Evolutionary conservation across 768 basidiomycete genomes (phyloP), one percentile per base, ranked within the genome.

Genomic region (Ramaria sp.): DNA sequence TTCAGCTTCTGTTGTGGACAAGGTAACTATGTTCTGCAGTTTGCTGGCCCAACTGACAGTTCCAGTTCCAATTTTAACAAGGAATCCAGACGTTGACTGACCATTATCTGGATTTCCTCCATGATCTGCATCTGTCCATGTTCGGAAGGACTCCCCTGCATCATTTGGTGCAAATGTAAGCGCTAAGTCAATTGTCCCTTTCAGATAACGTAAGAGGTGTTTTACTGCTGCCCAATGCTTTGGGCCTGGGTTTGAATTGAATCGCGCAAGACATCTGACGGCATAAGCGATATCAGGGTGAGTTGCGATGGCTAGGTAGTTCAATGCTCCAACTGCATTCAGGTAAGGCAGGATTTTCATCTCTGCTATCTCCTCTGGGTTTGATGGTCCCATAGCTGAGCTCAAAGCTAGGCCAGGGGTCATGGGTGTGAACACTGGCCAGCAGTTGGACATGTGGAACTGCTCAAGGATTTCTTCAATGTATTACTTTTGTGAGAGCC

Each of bases 211-310:
- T 20, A 72, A 62, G 48, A 75, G 46, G 48, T 68, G 68, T 50
- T 72, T 70, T 24, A 70, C 67, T 5, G 70, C 70, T 22, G 66
- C 62, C 73, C 71, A 73, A 60, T 76, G 75, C 0, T 19, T 33
- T 7, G 45, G 20, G 0, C 68, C 69, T 37, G 69, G 73, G n/a
- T 63, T 63, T 0, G 68, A 58, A 11, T 60, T 61, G 66, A 62
- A 72, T 27, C 69, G 68, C 0, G 69, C 62, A 1, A 76, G 66
- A 0, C 51, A 20, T 33, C 63, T 59, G 9, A 72, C 69, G 4
- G 68, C 61, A 46, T 61, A 70, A 0, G 69, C 61, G 11, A 76
- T 63, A 42, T 78, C 71, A 0, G 73, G 72, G 0, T 66, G 61
- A 1, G 72, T 71, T 7, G 63, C 64, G 2, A 71, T 53, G 2